Conservation (phyloP, 1,284 basidiomycete genomes). For the Apiotrichum gracile region DNA sequence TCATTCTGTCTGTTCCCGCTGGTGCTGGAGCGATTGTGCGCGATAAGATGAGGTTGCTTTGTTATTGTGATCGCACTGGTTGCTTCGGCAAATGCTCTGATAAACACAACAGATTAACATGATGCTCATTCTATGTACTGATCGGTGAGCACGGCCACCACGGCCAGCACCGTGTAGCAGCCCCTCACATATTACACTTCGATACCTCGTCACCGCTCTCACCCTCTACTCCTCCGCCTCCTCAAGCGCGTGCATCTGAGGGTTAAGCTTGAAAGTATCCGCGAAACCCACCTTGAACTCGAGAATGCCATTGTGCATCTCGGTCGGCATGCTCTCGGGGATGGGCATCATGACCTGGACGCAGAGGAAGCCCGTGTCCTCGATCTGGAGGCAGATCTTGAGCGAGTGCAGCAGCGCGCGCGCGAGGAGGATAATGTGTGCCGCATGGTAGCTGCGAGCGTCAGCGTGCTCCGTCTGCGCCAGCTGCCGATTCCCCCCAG, state of each 20-base stretch:
- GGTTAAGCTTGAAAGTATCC: not conserved
- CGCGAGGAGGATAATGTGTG: conserved; percentile 62
- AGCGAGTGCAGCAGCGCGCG: conserved; percentile 70
- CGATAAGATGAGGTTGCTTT: no score
- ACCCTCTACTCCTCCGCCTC: conserved; percentile 27
- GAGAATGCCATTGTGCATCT: conserved; percentile 59
- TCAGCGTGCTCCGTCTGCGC: no score
- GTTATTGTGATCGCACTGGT: no score
- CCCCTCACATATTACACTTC: not conserved
- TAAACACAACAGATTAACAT: no score
- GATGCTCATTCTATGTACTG: no score
- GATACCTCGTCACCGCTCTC: not conserved
- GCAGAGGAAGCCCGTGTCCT: conserved; percentile 68
- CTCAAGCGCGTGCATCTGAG: conserved; percentile 39
- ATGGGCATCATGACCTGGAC: conserved; percentile 79
- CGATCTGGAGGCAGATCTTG: conserved; percentile 79
- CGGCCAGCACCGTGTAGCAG: no score
- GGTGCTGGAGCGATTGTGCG: no score
- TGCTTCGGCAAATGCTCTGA: no score
- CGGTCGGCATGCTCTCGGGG: conserved; percentile 44
- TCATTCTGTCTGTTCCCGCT: not conserved
- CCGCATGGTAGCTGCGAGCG: conserved; percentile 65
- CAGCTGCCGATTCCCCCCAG: no score
- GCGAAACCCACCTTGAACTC: conserved; percentile 66
- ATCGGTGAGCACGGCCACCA: no score